Conservation (phyloP, 2,329 filamentous ascomycete genomes). For the Cladophialophora psammophila region DNA sequence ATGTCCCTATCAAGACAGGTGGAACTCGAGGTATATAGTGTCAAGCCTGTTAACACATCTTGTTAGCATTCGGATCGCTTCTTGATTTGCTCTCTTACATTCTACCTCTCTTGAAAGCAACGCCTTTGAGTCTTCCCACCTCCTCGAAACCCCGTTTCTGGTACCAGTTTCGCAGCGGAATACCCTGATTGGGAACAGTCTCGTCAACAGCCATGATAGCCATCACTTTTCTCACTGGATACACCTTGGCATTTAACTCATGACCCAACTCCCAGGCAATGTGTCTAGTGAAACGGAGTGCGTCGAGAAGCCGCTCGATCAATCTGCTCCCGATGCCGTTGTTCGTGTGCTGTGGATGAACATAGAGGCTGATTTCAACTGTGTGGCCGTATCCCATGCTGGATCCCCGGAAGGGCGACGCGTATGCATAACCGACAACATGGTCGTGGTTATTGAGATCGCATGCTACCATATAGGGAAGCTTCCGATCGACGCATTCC, state of each 20-base stretch:
- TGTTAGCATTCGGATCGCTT: slow-evolving; percentile 3
- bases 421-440: slow-evolving; percentile 48
- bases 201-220: slow-evolving; percentile 51
- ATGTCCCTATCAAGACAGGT: slow-evolving; percentile 19
- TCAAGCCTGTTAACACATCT: slow-evolving; percentile 24
- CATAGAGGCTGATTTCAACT: slow-evolving; percentile 51
- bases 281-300: slow-evolving; percentile 43
- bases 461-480: slow-evolving; percentile 50
- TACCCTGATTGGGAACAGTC: slow-evolving; percentile 43
- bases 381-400: slow-evolving; percentile 50
- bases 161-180: slow-evolving; percentile 50
- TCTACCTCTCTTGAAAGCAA: slow-evolving; percentile 49
- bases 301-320: slow-evolving; percentile 43
- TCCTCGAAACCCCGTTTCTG: slow-evolving; percentile 48
- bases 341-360: slow-evolving; percentile 46
- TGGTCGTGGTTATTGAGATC: slow-evolving; percentile 38
- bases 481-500: slow-evolving; percentile 37
- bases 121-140: slow-evolving; percentile 48
- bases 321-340: slow-evolving; percentile 47
- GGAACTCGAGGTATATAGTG: slow-evolving; percentile 32
- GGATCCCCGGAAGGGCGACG: slow-evolving; percentile 47
- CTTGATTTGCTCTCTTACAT: slow-evolving; percentile 43
- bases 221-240: slow-evolving; percentile 45
- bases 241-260: slow-evolving; percentile 25
- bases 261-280: slow-evolving; percentile 35